Evolutionary conservation across 768 basidiomycete species (phyloP).

Genomic region (Leccinum subtestaceum): DNA sequence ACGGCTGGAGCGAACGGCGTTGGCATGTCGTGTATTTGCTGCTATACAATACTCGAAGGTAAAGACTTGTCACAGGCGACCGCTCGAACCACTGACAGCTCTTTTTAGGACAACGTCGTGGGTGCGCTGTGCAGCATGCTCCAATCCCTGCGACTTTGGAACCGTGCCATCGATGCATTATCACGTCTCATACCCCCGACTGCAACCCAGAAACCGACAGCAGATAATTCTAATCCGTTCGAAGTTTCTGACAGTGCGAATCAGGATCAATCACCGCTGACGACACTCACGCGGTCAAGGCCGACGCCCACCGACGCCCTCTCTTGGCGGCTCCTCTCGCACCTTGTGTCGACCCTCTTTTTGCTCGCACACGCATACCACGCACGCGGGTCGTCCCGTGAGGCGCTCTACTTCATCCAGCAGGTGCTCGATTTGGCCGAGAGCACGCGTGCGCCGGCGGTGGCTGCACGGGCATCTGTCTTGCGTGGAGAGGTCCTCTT

Average conservation of each 20-base stretch:
- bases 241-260: conserved; percentile 39
- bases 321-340: conserved; percentile 77
- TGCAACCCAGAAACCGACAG: conserved; percentile 19
- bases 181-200: conserved; percentile 47
- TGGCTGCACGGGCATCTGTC: conserved; percentile 63
- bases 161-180: conserved; percentile 70
- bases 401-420: conserved; percentile 80
- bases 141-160: conserved; percentile 76
- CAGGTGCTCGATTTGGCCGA: conserved; percentile 74
- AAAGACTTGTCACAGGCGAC: neutral
- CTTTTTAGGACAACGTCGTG: conserved; percentile 55
- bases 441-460: conserved; percentile 61
- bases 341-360: conserved; percentile 64
- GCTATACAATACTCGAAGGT: conserved; percentile 69
- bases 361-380: conserved; percentile 64
- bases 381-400: conserved; percentile 74
- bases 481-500: conserved; percentile 70
- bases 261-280: conserved; percentile 24
- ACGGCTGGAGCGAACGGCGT: conserved; percentile 64
- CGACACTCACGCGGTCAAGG: conserved; percentile 8
- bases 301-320: conserved; percentile 46
- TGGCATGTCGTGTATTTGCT: conserved; percentile 68
- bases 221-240: conserved; percentile 56
- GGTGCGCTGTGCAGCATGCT: conserved; percentile 56
- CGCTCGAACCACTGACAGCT: neutral